phyloP scores from a whole-genome alignment of 192 early-diverging fungal species.

The Linnemannia hyalina region DNA sequence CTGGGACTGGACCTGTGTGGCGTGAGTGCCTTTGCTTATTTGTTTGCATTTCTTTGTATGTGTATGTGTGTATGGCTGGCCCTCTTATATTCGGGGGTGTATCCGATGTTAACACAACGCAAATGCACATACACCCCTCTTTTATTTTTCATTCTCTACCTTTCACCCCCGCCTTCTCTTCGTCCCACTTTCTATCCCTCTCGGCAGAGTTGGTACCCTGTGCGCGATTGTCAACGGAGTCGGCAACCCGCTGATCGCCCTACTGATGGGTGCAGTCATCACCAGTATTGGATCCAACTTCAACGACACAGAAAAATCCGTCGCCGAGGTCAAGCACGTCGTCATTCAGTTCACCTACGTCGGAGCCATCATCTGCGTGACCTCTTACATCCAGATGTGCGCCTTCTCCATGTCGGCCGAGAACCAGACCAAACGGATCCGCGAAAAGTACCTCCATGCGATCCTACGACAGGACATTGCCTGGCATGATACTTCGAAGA shows the following conservation, averaged over 20 bases:
- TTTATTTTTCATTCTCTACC: neutral
- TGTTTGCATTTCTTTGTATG: neutral
- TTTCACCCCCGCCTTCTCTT: neutral
- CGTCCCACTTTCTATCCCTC: neutral
- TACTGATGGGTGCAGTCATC: constrained; percentile 33
- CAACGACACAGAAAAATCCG: neutral
- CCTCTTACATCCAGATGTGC: constrained; percentile 70
- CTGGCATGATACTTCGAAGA: constrained; percentile 83
- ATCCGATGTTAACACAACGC: neutral
- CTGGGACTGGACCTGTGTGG: constrained; percentile 68
- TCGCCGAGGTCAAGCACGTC: neutral
- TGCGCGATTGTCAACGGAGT: constrained; percentile 13
- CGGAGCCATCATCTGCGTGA: constrained; percentile 66
- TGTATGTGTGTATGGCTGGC: constrained; percentile 31
- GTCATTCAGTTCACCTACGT: constrained; percentile 50
- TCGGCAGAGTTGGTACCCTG: neutral
- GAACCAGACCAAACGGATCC: constrained; percentile 67
- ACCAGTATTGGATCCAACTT: neutral
- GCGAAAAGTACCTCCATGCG: constrained; percentile 76
- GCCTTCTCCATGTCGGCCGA: constrained; percentile 69
- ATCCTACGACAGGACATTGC: constrained; percentile 88
- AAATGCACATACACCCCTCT: neutral
- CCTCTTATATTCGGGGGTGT: neutral
- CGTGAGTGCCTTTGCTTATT: constrained; percentile 45
- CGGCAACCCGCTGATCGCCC: constrained; percentile 25